Evolutionary conservation across 1,139 yeast genomes (phyloP), one percentile per base, ranked within the genome.

Genomic region (Debaryomyces subglobosus): DNA sequence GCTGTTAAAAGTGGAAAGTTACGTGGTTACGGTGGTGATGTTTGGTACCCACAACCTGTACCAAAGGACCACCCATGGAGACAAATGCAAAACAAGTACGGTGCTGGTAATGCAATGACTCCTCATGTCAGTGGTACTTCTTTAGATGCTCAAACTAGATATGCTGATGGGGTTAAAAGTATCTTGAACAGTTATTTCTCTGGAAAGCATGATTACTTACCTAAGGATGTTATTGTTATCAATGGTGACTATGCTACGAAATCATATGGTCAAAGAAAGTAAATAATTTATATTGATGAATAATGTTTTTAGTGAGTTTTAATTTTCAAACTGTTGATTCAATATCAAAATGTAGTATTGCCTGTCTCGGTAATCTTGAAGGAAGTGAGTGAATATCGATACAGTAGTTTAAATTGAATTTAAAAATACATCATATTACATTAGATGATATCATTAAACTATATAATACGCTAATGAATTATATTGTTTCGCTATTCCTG

Each of bases 1-100:
- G 94, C 94, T 1, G 78, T 88, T 44, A 64, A 76, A 47, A 71
- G 82, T 37, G 95, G 95, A 45, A 86, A 85, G 59, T 68, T 87
- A 51, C 74, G 85, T 56, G 92, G 94, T 44, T 87, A 88, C 63
- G 94, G 92, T 59, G 95, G 95, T 59, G 95, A 87, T 65, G 95
- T 88, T 45, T 86, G 94, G 90, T 79, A 63, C 72, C 85, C 85
- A 24, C 95, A 87, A 70, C 96, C 95, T 37, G 89, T 94, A 32
- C 89, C 90, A 55, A 69, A 71, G 51, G 78, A 79, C 63, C 91
- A 86, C 61, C 91, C 92, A 53, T 88, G 95, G 95, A 77, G 91
- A 74, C 53, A 73, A 25, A 82, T 86, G 85, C 64, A 71, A 47
- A 85, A 85, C 76, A 71, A 77, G 56, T 79, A 74, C 57, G 89